Percentiles rank a stretch among this genome's conserved stretches.
phyloP scores from a whole-genome alignment of 805 yeast species.

The Nakazawaea populi region DNA sequence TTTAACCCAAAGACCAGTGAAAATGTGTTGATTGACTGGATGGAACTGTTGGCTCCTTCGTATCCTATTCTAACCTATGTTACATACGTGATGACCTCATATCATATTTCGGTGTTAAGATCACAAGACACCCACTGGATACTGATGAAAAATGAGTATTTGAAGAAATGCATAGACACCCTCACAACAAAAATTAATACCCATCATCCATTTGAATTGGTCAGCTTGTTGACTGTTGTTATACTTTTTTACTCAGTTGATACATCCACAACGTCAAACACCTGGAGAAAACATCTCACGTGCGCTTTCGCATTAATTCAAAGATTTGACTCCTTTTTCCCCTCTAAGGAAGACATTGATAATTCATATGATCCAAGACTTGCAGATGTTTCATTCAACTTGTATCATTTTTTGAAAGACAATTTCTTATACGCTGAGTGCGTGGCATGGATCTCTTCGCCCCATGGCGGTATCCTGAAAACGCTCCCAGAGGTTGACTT shows the following conservation, averaged over 20 bases:
- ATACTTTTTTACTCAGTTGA: slow-evolving; percentile 9
- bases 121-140: slow-evolving; percentile 9
- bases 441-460: slow-evolving; percentile 11
- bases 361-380: not conserved
- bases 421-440: slow-evolving; percentile 9
- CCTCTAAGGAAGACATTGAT: not conserved
- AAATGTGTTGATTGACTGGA: slow-evolving; percentile 4
- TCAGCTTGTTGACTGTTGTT: slow-evolving; percentile 6
- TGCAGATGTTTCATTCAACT: slow-evolving; percentile 1
- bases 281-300: slow-evolving; percentile 11
- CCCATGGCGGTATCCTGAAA: slow-evolving; percentile 10
- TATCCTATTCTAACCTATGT: slow-evolving; percentile 7
- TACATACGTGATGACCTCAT: slow-evolving; percentile 6
- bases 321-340: slow-evolving; percentile 10
- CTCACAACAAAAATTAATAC: slow-evolving; percentile 8
- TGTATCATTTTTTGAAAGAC: slow-evolving; percentile 9
- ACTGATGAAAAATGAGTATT: slow-evolving; percentile 6
- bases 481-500: not conserved
- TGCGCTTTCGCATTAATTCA: slow-evolving; percentile 11
- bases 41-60: slow-evolving; percentile 4
- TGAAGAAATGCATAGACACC: slow-evolving; percentile 7
- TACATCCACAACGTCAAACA: slow-evolving; percentile 9
- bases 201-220: slow-evolving; percentile 7
- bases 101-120: not conserved
- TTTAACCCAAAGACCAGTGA: not conserved